phyloP scores from a whole-genome alignment of 345 rosid genomes.

The Moricandia arvensis region DNA sequence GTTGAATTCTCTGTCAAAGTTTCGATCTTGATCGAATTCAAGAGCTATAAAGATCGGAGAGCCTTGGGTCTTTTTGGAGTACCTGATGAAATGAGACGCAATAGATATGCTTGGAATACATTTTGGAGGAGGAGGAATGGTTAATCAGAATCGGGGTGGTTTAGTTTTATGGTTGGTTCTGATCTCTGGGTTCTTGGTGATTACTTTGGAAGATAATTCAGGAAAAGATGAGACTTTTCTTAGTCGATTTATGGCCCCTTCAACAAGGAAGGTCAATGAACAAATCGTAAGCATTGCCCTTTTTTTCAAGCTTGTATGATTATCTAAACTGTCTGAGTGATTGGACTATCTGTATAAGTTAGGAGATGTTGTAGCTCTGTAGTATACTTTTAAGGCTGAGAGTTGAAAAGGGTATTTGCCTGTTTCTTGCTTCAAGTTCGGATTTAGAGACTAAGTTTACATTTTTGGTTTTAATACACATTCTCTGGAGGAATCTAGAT shows the following conservation, averaged over 20 bases:
- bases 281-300: constrained; percentile 47
- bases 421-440: not conserved
- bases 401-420: not conserved
- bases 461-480: not conserved
- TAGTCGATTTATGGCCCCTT: constrained; percentile 47
- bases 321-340: not conserved
- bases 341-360: not conserved
- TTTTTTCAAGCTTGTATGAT: constrained; percentile 7
- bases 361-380: too few relatives aligned
- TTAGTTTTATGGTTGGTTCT: constrained; percentile 38
- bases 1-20: constrained; percentile 9
- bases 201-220: constrained; percentile 40
- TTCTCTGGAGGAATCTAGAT: not conserved
- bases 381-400: not conserved
- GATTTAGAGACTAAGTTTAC: not conserved
- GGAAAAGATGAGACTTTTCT: constrained; percentile 45
- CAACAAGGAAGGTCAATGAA: constrained; percentile 49
- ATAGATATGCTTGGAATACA: constrained; percentile 23
- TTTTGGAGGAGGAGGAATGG: constrained; percentile 37
- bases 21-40: constrained; percentile 27
- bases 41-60: not conserved
- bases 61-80: not conserved
- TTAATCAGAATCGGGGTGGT: constrained; percentile 22
- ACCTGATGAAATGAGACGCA: constrained; percentile 46
- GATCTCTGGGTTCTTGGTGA: constrained; percentile 41